A percentile compares a stretch with the other conserved stretches of the same genome.
phyloP scores from a whole-genome alignment of 768 basidiomycete genomes.

The Amanita muscaria region DNA sequence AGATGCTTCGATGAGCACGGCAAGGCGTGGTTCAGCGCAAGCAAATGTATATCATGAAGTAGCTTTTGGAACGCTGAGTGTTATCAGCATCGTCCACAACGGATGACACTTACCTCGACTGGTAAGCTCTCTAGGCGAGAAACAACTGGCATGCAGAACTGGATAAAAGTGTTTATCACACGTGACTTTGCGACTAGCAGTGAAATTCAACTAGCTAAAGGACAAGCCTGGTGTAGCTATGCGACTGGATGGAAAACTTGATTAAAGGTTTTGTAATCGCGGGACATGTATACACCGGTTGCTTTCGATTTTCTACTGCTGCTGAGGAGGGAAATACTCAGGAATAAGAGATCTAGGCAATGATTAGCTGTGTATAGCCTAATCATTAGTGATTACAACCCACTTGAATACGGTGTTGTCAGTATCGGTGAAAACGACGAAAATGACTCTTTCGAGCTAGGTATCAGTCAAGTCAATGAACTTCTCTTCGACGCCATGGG shows the following conservation, averaged over 20 bases:
- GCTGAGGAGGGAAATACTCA: conserved; percentile 47
- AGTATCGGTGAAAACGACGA: conserved; percentile 61
- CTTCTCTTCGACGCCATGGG: no score
- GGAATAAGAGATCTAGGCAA: conserved; percentile 38
- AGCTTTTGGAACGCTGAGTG: conserved; percentile 37
- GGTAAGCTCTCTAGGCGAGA: conserved; percentile 8
- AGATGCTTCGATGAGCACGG: conserved; percentile 52
- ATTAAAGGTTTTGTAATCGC: no score
- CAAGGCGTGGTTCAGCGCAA: conserved; percentile 54
- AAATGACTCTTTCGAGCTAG: conserved; percentile 64
- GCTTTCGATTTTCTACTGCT: no score
- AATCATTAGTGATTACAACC: conserved; percentile 16
- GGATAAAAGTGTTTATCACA: no score
- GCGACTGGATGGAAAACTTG: no score
- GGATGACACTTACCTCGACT: not conserved
- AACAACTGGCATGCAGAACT: no score
- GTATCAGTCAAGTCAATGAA: not conserved
- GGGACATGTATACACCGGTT: no score
- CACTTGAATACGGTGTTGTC: conserved; percentile 63
- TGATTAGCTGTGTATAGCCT: not conserved
- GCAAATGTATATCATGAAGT: conserved; percentile 68
- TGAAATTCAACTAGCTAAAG: no score
- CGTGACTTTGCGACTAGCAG: no score
- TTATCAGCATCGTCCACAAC: conserved; percentile 7
- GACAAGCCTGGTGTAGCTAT: no score